Percentiles rank a stretch among this genome's conserved stretches.
Evolutionary conservation across 192 early-diverging fungal genomes (phyloP).

Genomic region (Gaertneriomyces semiglobifer): DNA sequence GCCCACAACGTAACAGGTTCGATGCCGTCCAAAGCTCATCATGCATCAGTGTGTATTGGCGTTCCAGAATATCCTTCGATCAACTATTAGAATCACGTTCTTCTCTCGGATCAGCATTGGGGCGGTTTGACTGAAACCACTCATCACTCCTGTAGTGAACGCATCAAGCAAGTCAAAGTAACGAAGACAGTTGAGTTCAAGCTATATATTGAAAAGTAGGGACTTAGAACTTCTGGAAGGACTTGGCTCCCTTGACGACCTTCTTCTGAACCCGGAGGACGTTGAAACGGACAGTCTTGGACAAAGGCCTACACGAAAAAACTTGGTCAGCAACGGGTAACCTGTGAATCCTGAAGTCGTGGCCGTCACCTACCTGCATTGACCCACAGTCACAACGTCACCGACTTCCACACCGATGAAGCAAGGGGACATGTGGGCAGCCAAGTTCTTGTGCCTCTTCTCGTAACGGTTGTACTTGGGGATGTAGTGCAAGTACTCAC

Average conservation of each 20-base stretch:
- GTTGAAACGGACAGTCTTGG: constrained; percentile 99
- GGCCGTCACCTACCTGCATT: constrained; percentile 69
- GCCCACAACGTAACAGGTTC: too few species aligned
- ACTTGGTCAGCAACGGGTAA: not conserved
- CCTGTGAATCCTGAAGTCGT: too few species aligned
- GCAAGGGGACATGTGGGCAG: constrained; percentile 90
- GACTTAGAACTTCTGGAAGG: constrained; percentile 87
- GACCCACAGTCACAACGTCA: constrained; percentile 95
- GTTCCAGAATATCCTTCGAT: too few species aligned
- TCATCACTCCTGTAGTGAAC: too few species aligned
- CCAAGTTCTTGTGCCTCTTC: constrained; percentile 99
- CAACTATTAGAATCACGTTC: too few species aligned
- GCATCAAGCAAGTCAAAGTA: too few species aligned
- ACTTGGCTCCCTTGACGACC: constrained; percentile 76
- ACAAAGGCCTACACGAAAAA: constrained; percentile 68
- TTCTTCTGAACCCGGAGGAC: constrained; percentile 94
- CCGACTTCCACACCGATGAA: constrained; percentile 89
- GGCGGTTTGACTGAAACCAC: too few species aligned
- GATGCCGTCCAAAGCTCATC: too few species aligned
- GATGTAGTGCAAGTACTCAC: constrained; percentile 99
- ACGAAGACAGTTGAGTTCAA: too few species aligned
- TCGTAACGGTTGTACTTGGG: constrained; percentile 99
- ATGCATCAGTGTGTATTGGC: too few species aligned
- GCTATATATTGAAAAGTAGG: too few species aligned
- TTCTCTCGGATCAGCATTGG: too few species aligned